A percentile compares a stretch with the other conserved stretches of the same genome.
Conservation (phyloP, 2,329 filamentous ascomycete species). For the Colletotrichum costaricense region DNA sequence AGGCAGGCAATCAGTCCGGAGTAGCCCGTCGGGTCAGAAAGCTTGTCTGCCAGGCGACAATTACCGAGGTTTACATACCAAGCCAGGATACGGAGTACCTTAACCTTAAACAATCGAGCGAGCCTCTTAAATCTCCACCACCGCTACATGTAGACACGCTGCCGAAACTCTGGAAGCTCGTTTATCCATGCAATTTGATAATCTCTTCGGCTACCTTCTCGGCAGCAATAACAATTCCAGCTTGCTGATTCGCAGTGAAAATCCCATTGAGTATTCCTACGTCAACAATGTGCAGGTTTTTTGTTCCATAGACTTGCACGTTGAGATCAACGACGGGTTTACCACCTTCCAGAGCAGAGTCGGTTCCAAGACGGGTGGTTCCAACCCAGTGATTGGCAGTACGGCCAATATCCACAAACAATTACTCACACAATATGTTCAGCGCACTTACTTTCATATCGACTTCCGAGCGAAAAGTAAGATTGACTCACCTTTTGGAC, state of each 20-base stretch:
- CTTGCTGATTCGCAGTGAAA: neutral
- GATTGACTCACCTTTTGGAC: neutral
- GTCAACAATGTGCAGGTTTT: slow-evolving; percentile 39
- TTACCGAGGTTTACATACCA: too few relatives aligned
- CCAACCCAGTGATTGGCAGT: neutral
- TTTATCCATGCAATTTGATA: neutral
- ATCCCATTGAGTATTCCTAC: slow-evolving; percentile 35
- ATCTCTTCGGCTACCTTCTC: neutral
- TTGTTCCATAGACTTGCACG: slow-evolving; percentile 37
- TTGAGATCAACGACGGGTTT: neutral
- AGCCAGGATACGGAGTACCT: too few relatives aligned
- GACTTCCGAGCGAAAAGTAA: too few relatives aligned
- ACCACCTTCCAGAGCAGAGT: neutral
- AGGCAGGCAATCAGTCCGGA: neutral
- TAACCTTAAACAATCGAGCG: too few relatives aligned
- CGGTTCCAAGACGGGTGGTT: neutral
- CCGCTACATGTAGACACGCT: too few relatives aligned
- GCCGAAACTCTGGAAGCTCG: neutral
- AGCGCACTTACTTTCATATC: too few relatives aligned
- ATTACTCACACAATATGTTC: neutral
- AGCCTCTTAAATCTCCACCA: neutral
- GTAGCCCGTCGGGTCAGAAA: neutral
- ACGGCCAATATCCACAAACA: neutral
- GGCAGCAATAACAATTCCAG: neutral
- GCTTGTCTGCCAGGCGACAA: too few relatives aligned